Conservation (phyloP, 768 basidiomycete species). For the Galerina marginata region DNA sequence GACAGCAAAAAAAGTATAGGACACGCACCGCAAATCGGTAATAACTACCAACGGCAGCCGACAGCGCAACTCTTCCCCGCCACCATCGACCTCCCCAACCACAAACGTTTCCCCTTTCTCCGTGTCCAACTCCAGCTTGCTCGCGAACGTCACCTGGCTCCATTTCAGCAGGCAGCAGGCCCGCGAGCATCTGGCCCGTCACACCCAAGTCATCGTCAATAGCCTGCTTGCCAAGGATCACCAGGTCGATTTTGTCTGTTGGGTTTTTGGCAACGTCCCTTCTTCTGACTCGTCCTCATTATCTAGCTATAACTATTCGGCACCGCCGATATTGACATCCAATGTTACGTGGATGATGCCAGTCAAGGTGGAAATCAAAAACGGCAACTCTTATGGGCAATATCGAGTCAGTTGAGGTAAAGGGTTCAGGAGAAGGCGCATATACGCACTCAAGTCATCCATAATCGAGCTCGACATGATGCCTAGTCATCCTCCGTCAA, state of each 20-base stretch:
- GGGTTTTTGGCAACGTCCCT: conserved; percentile 18
- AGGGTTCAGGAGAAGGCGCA: no score
- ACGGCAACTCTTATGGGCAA: no score
- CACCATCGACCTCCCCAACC: conserved; percentile 93
- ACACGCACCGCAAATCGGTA: conserved; percentile 85
- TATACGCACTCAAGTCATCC: no score
- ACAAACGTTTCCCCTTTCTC: conserved; percentile 70
- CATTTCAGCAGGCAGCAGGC: conserved; percentile 71
- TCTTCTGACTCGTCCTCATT: no score
- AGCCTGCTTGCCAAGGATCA: conserved; percentile 97
- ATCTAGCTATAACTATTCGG: no score
- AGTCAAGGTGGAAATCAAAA: no score
- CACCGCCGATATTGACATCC: no score
- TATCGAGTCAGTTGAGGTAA: no score
- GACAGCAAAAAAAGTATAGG: background rate
- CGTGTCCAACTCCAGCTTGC: conserved; percentile 77
- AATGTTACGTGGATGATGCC: no score
- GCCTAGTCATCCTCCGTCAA: no score
- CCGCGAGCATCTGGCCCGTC: conserved; percentile 98
- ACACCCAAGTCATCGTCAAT: conserved; percentile 97
- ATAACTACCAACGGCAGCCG: conserved; percentile 86
- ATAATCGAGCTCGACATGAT: no score
- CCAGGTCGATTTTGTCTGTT: conserved; percentile 71
- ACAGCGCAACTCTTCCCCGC: conserved; percentile 81
- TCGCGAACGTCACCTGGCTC: conserved; percentile 95